These are phyloP conservation scores for Cajanus cajan DNA, from an alignment of 306 rosid genomes.

Conservation along the genomic window DNA sequence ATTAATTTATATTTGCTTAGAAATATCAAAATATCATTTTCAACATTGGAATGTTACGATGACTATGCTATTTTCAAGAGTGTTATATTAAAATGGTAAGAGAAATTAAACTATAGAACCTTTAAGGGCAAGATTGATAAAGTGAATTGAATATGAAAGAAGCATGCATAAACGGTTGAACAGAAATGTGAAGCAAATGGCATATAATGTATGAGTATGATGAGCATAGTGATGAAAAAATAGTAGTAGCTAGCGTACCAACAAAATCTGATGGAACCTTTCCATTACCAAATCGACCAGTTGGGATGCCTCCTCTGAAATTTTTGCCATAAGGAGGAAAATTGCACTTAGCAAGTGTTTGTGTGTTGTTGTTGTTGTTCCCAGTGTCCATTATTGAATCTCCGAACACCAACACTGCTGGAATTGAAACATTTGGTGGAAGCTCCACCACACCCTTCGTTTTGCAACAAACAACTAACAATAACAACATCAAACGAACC, in stretches of 20 bases:
- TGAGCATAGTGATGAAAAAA: neutral
- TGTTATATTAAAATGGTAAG: too few species aligned
- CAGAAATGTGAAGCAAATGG: too few species aligned
- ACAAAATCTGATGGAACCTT: constrained; percentile 41
- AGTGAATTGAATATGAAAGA: too few species aligned
- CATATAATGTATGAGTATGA: too few species aligned
- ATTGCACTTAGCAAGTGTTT: constrained; percentile 34
- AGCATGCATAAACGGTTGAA: too few species aligned
- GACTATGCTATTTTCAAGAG: too few species aligned
- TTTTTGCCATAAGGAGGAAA: constrained; percentile 41
- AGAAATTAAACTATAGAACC: too few species aligned
- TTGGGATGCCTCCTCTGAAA: constrained; percentile 36
- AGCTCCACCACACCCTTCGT: constrained; percentile 17
- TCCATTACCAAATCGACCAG: constrained; percentile 44
- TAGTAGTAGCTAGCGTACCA: constrained; percentile 31
- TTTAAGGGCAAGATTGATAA: too few species aligned
- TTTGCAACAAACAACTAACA: neutral
- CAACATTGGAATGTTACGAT: too few species aligned
- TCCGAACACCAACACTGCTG: constrained; percentile 68
- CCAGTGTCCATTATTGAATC: constrained; percentile 85
- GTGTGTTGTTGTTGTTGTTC: constrained; percentile 53
- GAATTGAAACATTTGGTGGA: constrained; percentile 50
- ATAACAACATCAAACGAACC: neutral
- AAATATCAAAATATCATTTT: too few species aligned
- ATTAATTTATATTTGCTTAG: too few species aligned